Evolutionary conservation across 2,329 filamentous ascomycete genomes (phyloP), one percentile per base, ranked within the genome.

Genomic region (Fonsecaea erecta): DNA sequence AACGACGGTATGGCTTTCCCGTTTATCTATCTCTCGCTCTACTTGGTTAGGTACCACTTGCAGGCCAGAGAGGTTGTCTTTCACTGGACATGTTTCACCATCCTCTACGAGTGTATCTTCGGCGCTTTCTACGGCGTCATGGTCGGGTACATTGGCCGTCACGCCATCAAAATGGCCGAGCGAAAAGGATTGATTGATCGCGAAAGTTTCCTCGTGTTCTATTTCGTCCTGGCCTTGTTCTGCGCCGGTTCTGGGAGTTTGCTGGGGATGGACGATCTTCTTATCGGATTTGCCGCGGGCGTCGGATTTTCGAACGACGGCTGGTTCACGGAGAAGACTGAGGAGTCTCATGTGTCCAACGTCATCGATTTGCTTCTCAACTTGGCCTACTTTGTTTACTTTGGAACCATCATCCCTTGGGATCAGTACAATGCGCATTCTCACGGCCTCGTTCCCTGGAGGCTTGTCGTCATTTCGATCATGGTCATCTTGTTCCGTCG

Each of bases 1-100:
- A 99, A 99, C 84, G 95, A 99, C 77, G 95, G 95, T 79, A 99
- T 99, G 95, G 95, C 95, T 1, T 99, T 99, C 75, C 95, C 95
- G 0, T 99, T 99, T 77, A 87, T 99, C 73, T 99, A 99, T 76
- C 84, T 99, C 32, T 89, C 91, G 0, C 82, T 97, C 32, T 98
- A 97, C 77, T 85, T 98, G 53, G 91, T 98, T 70, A 87, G 90
- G 70, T 97, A 94, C 76, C 83, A 89, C 68, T 87, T 87, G 30
- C 77, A 90, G 71, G 87, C 90, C 4, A 79, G 80, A 53, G 78
- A 90, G 60, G 91, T 96, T 48, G 86, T 89, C 16, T 89, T 89
- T 68, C 88, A 98, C 78, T 99, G 93, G 89, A 86, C 98, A 73
- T 91, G 93, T 74, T 88, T 90, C 73, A 96, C 92, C 35, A 86